phyloP scores from a whole-genome alignment of 257 asterid species.

The Paraleonurus japonicus region DNA sequence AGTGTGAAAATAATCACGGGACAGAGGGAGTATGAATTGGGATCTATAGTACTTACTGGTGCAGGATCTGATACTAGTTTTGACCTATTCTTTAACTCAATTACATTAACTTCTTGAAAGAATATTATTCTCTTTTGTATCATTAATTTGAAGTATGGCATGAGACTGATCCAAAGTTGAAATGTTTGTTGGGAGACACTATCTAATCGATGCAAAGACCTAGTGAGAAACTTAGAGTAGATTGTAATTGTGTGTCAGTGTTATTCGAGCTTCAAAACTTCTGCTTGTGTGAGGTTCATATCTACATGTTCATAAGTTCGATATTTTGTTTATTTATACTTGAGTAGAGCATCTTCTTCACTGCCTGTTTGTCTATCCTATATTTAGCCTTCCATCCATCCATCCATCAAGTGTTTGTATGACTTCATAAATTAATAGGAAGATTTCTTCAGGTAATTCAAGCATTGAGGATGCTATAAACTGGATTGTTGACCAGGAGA shows the following conservation, averaged over 20 bases:
- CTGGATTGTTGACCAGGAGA: slow-evolving; percentile 63
- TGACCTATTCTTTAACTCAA: background rate
- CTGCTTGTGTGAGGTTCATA: background rate
- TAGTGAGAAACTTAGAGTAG: background rate
- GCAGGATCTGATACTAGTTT: background rate
- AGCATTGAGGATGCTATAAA: slow-evolving; percentile 66
- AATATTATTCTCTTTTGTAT: background rate
- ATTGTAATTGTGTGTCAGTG: background rate
- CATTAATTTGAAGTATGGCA: background rate
- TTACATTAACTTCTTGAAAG: background rate
- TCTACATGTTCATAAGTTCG: background rate
- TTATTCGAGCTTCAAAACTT: background rate
- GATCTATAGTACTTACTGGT: background rate
- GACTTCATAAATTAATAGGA: background rate
- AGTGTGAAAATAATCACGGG: no score
- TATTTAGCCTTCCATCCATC: background rate
- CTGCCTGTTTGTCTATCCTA: background rate
- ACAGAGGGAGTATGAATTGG: no score
- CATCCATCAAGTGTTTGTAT: background rate
- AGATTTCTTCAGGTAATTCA: slow-evolving; percentile 53
- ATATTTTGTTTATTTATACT: background rate
- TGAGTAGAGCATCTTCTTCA: no score
- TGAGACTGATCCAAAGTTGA: background rate
- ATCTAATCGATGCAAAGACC: background rate
- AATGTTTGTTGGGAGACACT: background rate